These are phyloP conservation scores for Primulina huaijiensis DNA, from an alignment of 257 asterid species.

Conservation along the genomic window DNA sequence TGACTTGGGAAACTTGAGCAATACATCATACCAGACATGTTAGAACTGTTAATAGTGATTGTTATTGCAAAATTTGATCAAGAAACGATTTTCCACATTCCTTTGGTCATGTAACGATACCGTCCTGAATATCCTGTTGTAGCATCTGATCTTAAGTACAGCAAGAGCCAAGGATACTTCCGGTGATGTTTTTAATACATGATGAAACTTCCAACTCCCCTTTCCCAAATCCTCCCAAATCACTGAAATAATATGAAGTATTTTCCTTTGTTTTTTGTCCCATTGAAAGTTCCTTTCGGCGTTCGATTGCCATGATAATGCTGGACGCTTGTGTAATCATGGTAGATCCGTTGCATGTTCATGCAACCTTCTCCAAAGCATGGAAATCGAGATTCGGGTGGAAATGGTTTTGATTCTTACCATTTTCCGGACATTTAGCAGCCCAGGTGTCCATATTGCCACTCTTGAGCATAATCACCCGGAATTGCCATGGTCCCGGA, in stretches of 20 bases:
- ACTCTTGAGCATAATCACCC: slow-evolving; percentile 69
- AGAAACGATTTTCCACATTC: slow-evolving; percentile 47
- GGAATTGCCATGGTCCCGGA: slow-evolving; percentile 58
- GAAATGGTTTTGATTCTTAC: slow-evolving; percentile 38
- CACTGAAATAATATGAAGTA: slow-evolving; percentile 38
- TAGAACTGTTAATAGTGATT: background rate
- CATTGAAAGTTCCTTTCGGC: slow-evolving; percentile 48
- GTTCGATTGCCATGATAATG: slow-evolving; percentile 22
- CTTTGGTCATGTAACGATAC: slow-evolving; percentile 56
- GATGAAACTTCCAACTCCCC: slow-evolving; percentile 51
- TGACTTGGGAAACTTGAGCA: slow-evolving; percentile 49
- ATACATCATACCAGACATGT: slow-evolving; percentile 25
- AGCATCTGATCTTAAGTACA: slow-evolving; percentile 60
- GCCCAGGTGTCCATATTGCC: slow-evolving; percentile 64
- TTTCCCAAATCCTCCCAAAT: slow-evolving; percentile 54
- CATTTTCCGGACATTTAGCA: slow-evolving; percentile 49
- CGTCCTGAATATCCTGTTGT: slow-evolving; percentile 60
- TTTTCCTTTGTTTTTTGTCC: slow-evolving; percentile 31
- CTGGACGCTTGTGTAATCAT: slow-evolving; percentile 40
- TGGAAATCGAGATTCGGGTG: slow-evolving; percentile 40
- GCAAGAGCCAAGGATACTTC: slow-evolving; percentile 63
- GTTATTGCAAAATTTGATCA: background rate
- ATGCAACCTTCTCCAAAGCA: slow-evolving; percentile 60
- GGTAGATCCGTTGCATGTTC: slow-evolving; percentile 56
- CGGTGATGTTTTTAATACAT: slow-evolving; percentile 42